phyloP scores from a whole-genome alignment of 805 yeast species.

The Kazachstania viticola region DNA sequence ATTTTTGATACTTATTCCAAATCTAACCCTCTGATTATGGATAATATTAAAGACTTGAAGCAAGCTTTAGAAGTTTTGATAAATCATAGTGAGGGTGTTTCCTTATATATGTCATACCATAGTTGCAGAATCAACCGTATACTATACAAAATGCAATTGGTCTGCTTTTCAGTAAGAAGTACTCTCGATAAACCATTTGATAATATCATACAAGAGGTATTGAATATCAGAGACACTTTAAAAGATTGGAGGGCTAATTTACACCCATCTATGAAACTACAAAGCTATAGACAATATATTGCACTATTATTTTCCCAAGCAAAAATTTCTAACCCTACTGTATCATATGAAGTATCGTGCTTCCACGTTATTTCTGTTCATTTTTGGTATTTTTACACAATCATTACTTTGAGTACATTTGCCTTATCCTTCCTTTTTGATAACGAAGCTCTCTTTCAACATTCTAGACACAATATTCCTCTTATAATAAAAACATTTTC shows the following conservation, averaged over 20 bases:
- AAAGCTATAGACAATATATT: slow-evolving; percentile 13
- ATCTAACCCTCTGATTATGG: neutral
- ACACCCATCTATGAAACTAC: slow-evolving; percentile 14
- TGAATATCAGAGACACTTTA: slow-evolving; percentile 10
- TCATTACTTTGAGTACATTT: slow-evolving; percentile 11
- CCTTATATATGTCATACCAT: slow-evolving; percentile 16
- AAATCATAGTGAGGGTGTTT: slow-evolving; percentile 12
- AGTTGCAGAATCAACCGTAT: slow-evolving; percentile 9
- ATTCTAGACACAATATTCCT: slow-evolving; percentile 10
- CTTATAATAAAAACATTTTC: slow-evolving; percentile 6
- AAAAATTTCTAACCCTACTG: slow-evolving; percentile 9
- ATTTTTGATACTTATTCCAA: slow-evolving; percentile 4
- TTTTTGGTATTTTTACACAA: slow-evolving; percentile 12
- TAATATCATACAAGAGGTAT: slow-evolving; percentile 11
- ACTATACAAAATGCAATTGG: slow-evolving; percentile 8
- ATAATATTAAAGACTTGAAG: slow-evolving; percentile 6
- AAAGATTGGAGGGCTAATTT: slow-evolving; percentile 15
- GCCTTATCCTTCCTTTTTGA: slow-evolving; percentile 15
- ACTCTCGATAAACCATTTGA: slow-evolving; percentile 13
- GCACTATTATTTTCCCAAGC: slow-evolving; percentile 12
- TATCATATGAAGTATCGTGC: slow-evolving; percentile 13
- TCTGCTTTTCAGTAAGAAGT: slow-evolving; percentile 14
- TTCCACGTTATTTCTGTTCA: slow-evolving; percentile 15
- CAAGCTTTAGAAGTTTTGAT: slow-evolving; percentile 10
- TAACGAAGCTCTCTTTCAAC: slow-evolving; percentile 9